phyloP scores from a whole-genome alignment of 768 basidiomycete genomes.

The Boletus patriciae region DNA sequence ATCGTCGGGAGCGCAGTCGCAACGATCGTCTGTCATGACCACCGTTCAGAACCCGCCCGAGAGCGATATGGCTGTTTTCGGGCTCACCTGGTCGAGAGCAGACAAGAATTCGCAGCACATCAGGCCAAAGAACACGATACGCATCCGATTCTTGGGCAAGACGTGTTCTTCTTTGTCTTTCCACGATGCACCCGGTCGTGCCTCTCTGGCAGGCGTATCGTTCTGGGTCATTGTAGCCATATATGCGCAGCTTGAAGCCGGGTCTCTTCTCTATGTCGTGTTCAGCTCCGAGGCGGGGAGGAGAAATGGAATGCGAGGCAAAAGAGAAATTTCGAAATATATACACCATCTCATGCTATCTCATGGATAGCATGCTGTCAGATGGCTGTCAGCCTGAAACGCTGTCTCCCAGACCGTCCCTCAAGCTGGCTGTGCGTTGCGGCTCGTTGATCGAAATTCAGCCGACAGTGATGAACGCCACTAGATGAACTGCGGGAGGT shows the following conservation, averaged over 20 bases:
- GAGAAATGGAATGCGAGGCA: not conserved
- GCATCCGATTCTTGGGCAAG: conserved; percentile 40
- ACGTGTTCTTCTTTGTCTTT: conserved; percentile 52
- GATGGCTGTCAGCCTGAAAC: no score
- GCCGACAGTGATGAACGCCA: no score
- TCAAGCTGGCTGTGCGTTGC: no score
- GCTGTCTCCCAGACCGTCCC: no score
- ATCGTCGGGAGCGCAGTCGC: conserved; percentile 77
- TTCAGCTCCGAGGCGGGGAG: not conserved
- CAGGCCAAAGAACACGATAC: conserved; percentile 29
- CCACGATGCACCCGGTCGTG: conserved; percentile 53
- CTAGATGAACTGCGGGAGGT: no score
- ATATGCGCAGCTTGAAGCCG: not conserved
- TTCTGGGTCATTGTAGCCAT: conserved; percentile 10
- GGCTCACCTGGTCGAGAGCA: conserved; percentile 58
- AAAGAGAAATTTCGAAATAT: no score
- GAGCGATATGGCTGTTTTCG: not conserved
- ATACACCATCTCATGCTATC: no score
- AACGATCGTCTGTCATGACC: conserved; percentile 52
- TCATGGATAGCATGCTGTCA: no score
- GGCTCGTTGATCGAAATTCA: no score
- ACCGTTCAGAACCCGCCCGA: not conserved
- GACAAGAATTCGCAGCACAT: conserved; percentile 37
- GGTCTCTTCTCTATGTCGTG: not conserved
- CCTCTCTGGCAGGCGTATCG: conserved; percentile 18